These are phyloP conservation scores for Pleomassaria siparia DNA, from an alignment of 2,329 filamentous ascomycete species.

Conservation along the genomic window DNA sequence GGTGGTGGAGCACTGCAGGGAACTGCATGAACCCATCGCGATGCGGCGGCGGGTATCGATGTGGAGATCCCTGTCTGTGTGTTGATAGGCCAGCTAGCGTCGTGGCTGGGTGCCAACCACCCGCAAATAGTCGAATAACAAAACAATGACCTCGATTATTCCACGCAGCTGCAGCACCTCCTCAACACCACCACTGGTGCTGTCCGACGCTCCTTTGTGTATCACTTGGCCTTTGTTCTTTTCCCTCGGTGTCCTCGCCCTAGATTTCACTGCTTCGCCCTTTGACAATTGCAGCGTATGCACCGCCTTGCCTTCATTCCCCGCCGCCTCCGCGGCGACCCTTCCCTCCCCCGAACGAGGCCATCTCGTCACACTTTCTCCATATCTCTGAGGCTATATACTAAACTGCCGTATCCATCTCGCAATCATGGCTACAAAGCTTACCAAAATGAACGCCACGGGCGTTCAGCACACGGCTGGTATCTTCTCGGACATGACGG, in stretches of 20 bases:
- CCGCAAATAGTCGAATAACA: constrained; percentile 2
- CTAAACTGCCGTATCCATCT: neutral
- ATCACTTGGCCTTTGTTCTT: neutral
- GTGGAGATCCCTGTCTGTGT: constrained; percentile 10
- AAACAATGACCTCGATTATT: constrained; percentile 7
- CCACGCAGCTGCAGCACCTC: neutral
- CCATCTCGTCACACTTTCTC: neutral
- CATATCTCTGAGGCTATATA: neutral
- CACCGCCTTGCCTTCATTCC: constrained; percentile 12
- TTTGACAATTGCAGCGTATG: constrained; percentile 25
- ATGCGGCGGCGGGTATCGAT: neutral
- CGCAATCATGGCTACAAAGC: constrained; percentile 40
- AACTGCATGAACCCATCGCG: constrained; percentile 6
- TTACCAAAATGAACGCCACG: constrained; percentile 29
- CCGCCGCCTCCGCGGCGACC: constrained; percentile 18
- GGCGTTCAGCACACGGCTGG: constrained; percentile 79
- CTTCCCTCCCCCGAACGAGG: constrained; percentile 1
- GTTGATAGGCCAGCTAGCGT: constrained; percentile 12
- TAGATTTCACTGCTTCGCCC: neutral
- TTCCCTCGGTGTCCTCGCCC: constrained; percentile 3
- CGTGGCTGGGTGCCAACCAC: constrained; percentile 29
- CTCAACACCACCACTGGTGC: constrained; percentile 6
- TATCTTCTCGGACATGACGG: constrained; percentile 90
- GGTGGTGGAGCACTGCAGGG: constrained; percentile 15
- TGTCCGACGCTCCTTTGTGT: constrained; percentile 8